A percentile compares a stretch with the other conserved stretches of the same genome.
Conservation (phyloP, 2,329 filamentous ascomycete genomes). For the Cercospora sesami region DNA sequence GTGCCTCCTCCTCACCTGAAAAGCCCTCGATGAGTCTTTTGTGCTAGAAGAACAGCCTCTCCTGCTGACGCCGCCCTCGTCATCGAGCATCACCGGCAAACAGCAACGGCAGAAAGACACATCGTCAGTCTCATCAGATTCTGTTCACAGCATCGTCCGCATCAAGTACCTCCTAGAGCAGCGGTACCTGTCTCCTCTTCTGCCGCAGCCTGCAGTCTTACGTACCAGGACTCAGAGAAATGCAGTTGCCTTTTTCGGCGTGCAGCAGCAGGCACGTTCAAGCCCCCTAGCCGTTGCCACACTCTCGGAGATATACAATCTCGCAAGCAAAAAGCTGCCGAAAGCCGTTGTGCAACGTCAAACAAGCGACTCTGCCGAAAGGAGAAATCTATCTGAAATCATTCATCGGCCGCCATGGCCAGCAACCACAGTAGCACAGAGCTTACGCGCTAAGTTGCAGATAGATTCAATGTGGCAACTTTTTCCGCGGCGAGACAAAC, state of each 20-base stretch:
- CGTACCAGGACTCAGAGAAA: neutral
- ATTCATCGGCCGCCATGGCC: neutral
- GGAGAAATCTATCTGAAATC: neutral
- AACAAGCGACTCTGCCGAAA: neutral
- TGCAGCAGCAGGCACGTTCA: neutral
- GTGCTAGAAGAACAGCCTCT: neutral
- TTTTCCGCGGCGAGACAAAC: neutral
- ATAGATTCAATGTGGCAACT: neutral
- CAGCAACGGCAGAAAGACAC: neutral
- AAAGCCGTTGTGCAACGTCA: neutral
- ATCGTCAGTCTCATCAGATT: neutral
- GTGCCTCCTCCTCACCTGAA: neutral
- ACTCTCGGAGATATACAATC: neutral
- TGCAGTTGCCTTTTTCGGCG: neutral
- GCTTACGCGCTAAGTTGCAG: neutral
- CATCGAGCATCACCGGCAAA: neutral
- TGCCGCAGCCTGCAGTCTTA: neutral
- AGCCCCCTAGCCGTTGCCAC: neutral
- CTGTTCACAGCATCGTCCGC: neutral
- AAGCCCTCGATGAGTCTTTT: neutral
- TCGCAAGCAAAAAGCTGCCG: neutral
- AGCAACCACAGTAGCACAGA: neutral
- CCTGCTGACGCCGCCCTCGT: neutral
- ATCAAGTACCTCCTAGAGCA: neutral
- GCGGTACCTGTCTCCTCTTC: neutral